Conservation (phyloP, 805 yeast species). For the Naumovozyma castellii region DNA sequence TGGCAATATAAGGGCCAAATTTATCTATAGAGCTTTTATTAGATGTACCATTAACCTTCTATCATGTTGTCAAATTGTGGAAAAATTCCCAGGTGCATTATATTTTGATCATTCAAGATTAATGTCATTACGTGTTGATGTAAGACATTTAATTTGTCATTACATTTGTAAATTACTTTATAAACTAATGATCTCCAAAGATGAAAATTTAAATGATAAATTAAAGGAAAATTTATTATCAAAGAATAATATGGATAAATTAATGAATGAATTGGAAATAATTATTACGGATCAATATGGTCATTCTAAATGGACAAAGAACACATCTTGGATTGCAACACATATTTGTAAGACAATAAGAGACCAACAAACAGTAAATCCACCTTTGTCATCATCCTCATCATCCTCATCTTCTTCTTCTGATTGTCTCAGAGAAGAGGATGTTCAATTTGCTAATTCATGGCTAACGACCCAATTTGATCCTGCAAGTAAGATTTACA, state of each 20-base stretch:
- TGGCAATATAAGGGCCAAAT: constrained; percentile 1
- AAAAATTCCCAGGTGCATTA: constrained; percentile 73
- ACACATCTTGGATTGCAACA: constrained; percentile 60
- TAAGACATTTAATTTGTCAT: constrained; percentile 73
- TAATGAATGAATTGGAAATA: constrained; percentile 66
- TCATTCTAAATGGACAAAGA: constrained; percentile 83
- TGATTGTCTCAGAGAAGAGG: constrained; percentile 21
- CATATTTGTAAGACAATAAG: constrained; percentile 32
- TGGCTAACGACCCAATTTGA: constrained; percentile 84
- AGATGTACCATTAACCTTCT: constrained; percentile 50
- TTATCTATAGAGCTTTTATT: constrained; percentile 35
- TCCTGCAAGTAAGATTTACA: constrained; percentile 68
- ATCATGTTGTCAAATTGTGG: constrained; percentile 70
- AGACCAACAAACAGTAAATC: constrained; percentile 22
- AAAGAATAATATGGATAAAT: constrained; percentile 33
- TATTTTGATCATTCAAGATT: constrained; percentile 78
- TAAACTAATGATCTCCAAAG: constrained; percentile 49
- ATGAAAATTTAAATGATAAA: constrained; percentile 20
- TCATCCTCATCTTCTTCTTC: not conserved
- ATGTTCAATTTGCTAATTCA: constrained; percentile 49
- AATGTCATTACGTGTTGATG: constrained; percentile 70
- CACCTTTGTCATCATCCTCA: not conserved
- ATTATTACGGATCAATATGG: constrained; percentile 81
- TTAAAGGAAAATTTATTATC: constrained; percentile 31
- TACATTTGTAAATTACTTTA: constrained; percentile 64